Percentiles rank a stretch among this genome's conserved stretches.
These are phyloP conservation scores for Backusella luteola DNA, from an alignment of 192 early-diverging fungal species.

Conservation along the genomic window DNA sequence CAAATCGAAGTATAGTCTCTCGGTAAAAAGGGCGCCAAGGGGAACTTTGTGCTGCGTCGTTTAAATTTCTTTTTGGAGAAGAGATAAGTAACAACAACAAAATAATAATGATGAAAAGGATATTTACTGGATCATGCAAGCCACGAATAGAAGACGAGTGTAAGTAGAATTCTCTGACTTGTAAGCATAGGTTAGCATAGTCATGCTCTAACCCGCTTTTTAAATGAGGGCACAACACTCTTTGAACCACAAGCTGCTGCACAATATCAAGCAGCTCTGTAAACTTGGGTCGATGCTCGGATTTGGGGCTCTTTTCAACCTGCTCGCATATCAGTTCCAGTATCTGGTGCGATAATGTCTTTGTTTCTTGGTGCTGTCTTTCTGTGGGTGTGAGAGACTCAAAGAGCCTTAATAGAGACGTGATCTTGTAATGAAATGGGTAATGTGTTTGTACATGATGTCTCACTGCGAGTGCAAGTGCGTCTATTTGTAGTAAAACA, in stretches of 20 bases:
- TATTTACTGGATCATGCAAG: slow-evolving; percentile 35
- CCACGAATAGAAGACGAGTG: slow-evolving; percentile 33
- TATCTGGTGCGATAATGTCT: background rate
- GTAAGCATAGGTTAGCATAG: slow-evolving; percentile 32
- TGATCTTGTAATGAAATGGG: slow-evolving; percentile 19
- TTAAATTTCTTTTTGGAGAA: slow-evolving; percentile 33
- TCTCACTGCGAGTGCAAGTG: background rate
- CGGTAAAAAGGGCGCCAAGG: slow-evolving; percentile 41
- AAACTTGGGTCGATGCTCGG: slow-evolving; percentile 25
- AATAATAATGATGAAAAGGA: background rate
- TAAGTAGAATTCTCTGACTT: slow-evolving; percentile 30
- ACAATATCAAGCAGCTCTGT: slow-evolving; percentile 28
- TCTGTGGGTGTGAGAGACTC: slow-evolving; percentile 81
- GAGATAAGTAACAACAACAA: too few species aligned
- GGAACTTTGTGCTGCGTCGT: slow-evolving; percentile 35
- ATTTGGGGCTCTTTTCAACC: slow-evolving; percentile 14
- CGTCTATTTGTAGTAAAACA: background rate
- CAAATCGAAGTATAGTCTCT: slow-evolving; percentile 34
- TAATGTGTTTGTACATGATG: slow-evolving; percentile 17
- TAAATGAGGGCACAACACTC: slow-evolving; percentile 17
- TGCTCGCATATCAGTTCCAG: slow-evolving; percentile 20
- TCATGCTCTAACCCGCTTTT: slow-evolving; percentile 14
- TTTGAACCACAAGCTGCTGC: slow-evolving; percentile 21
- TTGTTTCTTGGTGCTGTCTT: slow-evolving; percentile 44
- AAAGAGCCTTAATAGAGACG: slow-evolving; percentile 67